phyloP scores from a whole-genome alignment of 257 asterid genomes.

The Lycium ferocissimum region DNA sequence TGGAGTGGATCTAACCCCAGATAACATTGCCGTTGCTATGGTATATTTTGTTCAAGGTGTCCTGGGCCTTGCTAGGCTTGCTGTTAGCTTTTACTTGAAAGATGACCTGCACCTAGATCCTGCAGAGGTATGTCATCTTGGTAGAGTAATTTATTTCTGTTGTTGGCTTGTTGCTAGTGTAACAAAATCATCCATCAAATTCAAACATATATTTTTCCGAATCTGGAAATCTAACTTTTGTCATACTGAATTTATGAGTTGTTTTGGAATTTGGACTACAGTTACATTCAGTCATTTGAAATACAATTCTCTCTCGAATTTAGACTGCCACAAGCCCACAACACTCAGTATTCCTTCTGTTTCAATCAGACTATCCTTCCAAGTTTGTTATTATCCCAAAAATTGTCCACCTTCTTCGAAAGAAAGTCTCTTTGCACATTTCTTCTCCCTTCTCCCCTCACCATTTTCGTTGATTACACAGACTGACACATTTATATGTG shows the following conservation, averaged over 20 bases:
- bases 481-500: conserved; percentile 53
- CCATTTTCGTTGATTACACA: conserved; percentile 27
- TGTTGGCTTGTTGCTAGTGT: not conserved
- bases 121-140: conserved; percentile 78
- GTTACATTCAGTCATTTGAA: not conserved
- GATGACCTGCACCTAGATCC: conserved; percentile 98
- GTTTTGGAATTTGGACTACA: not conserved
- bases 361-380: not conserved
- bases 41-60: conserved; percentile 99
- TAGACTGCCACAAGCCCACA: conserved; percentile 21
- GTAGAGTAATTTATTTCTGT: conserved; percentile 2
- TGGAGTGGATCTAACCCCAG: conserved; percentile 92
- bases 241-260: not conserved
- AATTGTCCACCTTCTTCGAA: not conserved
- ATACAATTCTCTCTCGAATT: not conserved
- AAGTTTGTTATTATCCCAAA: not conserved
- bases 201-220: not conserved
- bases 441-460: conserved; percentile 3
- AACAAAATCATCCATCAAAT: not conserved
- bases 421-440: not conserved
- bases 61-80: conserved; percentile 90
- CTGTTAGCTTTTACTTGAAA: conserved; percentile 94
- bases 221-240: not conserved
- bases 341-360: not conserved
- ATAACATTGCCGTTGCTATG: conserved; percentile 96